Percentiles rank a stretch among this genome's conserved stretches.
phyloP scores from a whole-genome alignment of 2,329 filamentous ascomycete species.

The Nemania serpens region DNA sequence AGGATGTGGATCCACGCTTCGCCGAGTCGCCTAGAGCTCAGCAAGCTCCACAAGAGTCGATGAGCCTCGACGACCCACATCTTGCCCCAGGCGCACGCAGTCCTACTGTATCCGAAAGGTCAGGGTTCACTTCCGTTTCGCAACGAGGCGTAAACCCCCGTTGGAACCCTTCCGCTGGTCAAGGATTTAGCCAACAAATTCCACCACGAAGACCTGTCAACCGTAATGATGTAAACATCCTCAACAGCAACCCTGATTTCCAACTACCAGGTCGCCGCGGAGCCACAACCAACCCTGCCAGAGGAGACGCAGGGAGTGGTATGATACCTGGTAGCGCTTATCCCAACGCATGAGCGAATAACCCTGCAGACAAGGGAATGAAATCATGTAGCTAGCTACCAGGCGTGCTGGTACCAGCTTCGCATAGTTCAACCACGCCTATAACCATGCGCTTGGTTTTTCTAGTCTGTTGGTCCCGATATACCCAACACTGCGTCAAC shows the following conservation, averaged over 20 bases:
- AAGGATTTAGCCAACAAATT: slow-evolving; percentile 49
- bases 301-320: slow-evolving; percentile 42
- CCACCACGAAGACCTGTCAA: slow-evolving; percentile 53
- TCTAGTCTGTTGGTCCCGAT: slow-evolving; percentile 13
- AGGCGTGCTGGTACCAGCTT: background rate
- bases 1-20: slow-evolving; percentile 91
- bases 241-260: slow-evolving; percentile 87
- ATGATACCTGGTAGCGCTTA: slow-evolving; percentile 61
- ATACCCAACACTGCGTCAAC: slow-evolving; percentile 10
- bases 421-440: background rate
- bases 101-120: slow-evolving; percentile 77
- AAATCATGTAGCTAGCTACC: background rate
- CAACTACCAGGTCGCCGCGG: slow-evolving; percentile 61
- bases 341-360: slow-evolving; percentile 39
- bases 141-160: slow-evolving; percentile 87
- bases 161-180: slow-evolving; percentile 69
- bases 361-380: background rate
- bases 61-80: slow-evolving; percentile 67
- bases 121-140: slow-evolving; percentile 87
- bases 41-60: slow-evolving; percentile 40
- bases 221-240: slow-evolving; percentile 71
- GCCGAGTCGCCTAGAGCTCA: slow-evolving; percentile 51
- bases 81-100: slow-evolving; percentile 63
- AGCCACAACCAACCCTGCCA: slow-evolving; percentile 27
- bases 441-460: background rate